A percentile compares a stretch with the other conserved stretches of the same genome.
Evolutionary conservation across 306 rosid genomes (phyloP).

Genomic region (Rubus parviflorus): DNA sequence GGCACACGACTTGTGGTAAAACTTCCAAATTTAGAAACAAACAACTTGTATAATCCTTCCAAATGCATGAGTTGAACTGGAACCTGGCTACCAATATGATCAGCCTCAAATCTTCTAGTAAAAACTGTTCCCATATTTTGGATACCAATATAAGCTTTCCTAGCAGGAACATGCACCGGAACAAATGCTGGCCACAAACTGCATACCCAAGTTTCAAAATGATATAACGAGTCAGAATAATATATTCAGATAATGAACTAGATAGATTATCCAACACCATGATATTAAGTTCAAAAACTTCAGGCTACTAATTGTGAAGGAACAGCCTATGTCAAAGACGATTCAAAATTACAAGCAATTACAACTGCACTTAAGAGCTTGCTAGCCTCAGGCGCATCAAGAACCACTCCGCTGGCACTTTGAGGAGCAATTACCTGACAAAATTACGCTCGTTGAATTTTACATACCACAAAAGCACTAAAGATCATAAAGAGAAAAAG

Average conservation of each 20-base stretch:
- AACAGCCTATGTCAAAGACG: neutral
- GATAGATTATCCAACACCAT: neutral
- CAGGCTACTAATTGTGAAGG: neutral
- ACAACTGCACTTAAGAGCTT: conserved; percentile 95
- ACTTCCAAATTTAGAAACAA: conserved; percentile 92
- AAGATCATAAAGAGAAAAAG: conserved; percentile 15
- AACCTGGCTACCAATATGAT: conserved; percentile 85
- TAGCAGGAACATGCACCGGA: conserved; percentile 91
- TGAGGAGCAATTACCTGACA: conserved; percentile 89
- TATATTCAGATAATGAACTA: neutral
- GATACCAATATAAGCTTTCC: conserved; percentile 94
- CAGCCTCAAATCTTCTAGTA: conserved; percentile 95
- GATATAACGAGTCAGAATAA: conserved; percentile 24
- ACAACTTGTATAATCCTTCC: conserved; percentile 92
- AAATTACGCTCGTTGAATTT: conserved; percentile 27
- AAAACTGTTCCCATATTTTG: conserved; percentile 97
- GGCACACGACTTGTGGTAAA: conserved; percentile 12
- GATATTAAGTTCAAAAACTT: neutral
- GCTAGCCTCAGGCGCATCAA: conserved; percentile 94
- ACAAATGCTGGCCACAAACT: conserved; percentile 99
- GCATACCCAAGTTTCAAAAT: conserved; percentile 30
- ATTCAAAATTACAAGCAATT: conserved; percentile 51
- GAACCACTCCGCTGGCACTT: conserved; percentile 96
- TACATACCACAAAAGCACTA: conserved; percentile 8
- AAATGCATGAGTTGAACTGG: conserved; percentile 87